phyloP scores from a whole-genome alignment of 1,139 yeast genomes.

The Candida sanyaensis region DNA sequence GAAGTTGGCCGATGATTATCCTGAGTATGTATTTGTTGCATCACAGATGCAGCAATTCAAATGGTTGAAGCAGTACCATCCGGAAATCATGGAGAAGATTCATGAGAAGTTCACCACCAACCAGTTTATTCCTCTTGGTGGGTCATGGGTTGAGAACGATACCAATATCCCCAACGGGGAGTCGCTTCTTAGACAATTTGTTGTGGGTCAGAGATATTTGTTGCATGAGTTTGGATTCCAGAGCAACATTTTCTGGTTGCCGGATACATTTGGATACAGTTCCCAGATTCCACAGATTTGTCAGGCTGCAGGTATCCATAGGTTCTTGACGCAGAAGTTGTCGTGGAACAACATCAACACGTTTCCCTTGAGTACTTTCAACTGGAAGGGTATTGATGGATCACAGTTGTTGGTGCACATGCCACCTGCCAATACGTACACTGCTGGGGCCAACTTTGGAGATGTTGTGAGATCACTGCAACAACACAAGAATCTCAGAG shows the following conservation, averaged over 20 bases:
- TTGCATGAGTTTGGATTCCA: constrained; percentile 74
- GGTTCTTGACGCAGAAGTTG: constrained; percentile 88
- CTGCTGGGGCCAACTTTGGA: constrained; percentile 90
- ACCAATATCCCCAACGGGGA: constrained; percentile 95
- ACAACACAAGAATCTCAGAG: constrained; percentile 82
- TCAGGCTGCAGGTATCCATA: constrained; percentile 77
- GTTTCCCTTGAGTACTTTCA: constrained; percentile 88
- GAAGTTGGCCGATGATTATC: constrained; percentile 79
- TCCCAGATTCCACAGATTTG: constrained; percentile 95
- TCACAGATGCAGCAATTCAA: constrained; percentile 95
- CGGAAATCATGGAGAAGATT: constrained; percentile 66
- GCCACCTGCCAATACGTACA: constrained; percentile 97
- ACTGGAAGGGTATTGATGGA: constrained; percentile 95
- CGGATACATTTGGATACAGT: constrained; percentile 96
- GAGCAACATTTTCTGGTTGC: constrained; percentile 85
- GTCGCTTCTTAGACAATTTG: constrained; percentile 82
- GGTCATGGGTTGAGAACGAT: constrained; percentile 97
- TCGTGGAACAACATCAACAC: constrained; percentile 94
- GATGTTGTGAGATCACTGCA: constrained; percentile 79
- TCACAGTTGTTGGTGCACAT: constrained; percentile 91
- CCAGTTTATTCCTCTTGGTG: constrained; percentile 89
- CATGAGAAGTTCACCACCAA: constrained; percentile 68
- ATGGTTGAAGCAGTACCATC: constrained; percentile 87
- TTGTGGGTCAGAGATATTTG: constrained; percentile 87
- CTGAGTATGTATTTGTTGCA: constrained; percentile 92